Evolutionary conservation across 768 basidiomycete species (phyloP), one percentile per base, ranked within the genome.

Genomic region (Leccinum barrowsii): DNA sequence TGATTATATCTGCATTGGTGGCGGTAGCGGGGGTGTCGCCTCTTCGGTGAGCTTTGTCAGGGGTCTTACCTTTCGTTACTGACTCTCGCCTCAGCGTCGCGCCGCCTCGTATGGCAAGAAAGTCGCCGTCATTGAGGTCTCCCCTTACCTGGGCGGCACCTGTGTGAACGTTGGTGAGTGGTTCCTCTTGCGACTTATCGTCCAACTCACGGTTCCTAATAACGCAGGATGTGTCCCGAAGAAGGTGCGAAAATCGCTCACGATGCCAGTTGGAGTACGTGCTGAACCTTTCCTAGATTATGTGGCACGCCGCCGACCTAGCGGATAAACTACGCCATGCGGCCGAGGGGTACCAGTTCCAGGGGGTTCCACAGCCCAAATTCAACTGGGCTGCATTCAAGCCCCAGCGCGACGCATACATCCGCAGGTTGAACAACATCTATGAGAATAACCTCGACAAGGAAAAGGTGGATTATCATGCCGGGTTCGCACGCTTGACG

Each of bases 301-400:
- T 98, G 96, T 99, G 96, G 96, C 89, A 94, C 62, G 92, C 93
- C 42, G 90, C 92, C 26, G 92, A 95, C 74, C 76, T 93, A 57
- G 86, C 89, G 30, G 95, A 98, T 68, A 91, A 88, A 72, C 74
- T 98, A 34, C 78, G 80, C 26, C 83, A 90, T 63, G 91, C 94
- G 5, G 79, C 82, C 15, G 70, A 80, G n/a, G 86, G 83, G 17
- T 92, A 90, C 74, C 82, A 87, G 53, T 87, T 90, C 67, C 80
- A 81, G 59, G 87, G 86, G 47, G 63, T 84, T 55, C 71, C 75
- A 48, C 64, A 78, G 26, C 79, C 84, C 55, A 80, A 84, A 67
- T 96, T 98, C 72, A 81, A 91, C 77, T 99, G 97, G 97, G 80
- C 81, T 8, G 75, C 85, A 2, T 90, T 99, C 80, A 98, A 98